Percentiles rank a stretch among this genome's conserved stretches.
These are phyloP conservation scores for Chaetoceros muelleri DNA, from an alignment of 108 stramenopile genomes.

Conservation along the genomic window DNA sequence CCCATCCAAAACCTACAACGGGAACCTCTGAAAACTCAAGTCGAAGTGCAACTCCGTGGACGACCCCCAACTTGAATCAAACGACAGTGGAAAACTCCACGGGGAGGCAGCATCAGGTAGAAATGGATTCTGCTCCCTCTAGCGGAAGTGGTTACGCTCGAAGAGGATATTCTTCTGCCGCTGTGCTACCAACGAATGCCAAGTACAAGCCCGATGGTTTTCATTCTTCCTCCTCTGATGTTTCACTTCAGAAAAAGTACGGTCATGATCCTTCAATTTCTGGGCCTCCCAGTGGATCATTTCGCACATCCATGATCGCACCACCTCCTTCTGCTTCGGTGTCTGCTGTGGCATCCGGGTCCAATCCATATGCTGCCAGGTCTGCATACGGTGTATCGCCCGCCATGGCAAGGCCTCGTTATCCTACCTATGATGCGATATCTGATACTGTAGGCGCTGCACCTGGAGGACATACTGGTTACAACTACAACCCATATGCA, in stretches of 20 bases:
- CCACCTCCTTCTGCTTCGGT: constrained; percentile 3
- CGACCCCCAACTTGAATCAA: background rate
- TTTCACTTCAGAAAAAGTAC: constrained; percentile 68
- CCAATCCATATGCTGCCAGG: constrained; percentile 24
- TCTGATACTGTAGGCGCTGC: constrained; percentile 20
- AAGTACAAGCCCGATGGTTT: constrained; percentile 81
- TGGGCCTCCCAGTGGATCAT: constrained; percentile 8
- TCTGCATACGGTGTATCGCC: constrained; percentile 2
- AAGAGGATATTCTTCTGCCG: constrained; percentile 35
- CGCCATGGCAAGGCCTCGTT: constrained; percentile 10
- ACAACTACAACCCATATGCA: background rate
- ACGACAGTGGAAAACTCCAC: background rate
- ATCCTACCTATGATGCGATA: constrained; percentile 30
- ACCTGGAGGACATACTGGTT: constrained; percentile 5
- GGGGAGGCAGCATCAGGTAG: no score
- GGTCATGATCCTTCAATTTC: constrained; percentile 39
- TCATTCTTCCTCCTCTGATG: constrained; percentile 73
- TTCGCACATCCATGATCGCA: background rate
- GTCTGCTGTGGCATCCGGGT: constrained; percentile 2
- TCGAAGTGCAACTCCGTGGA: constrained; percentile 1
- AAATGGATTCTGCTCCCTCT: constrained; percentile 10
- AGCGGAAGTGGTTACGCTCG: constrained; percentile 31
- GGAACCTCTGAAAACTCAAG: constrained; percentile 1
- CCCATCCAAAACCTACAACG: constrained; percentile 3
- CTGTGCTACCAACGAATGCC: constrained; percentile 20